Base-by-base conservation (phyloP, 129 eudicot species). In the Kitagawia praeruptora region DNA sequence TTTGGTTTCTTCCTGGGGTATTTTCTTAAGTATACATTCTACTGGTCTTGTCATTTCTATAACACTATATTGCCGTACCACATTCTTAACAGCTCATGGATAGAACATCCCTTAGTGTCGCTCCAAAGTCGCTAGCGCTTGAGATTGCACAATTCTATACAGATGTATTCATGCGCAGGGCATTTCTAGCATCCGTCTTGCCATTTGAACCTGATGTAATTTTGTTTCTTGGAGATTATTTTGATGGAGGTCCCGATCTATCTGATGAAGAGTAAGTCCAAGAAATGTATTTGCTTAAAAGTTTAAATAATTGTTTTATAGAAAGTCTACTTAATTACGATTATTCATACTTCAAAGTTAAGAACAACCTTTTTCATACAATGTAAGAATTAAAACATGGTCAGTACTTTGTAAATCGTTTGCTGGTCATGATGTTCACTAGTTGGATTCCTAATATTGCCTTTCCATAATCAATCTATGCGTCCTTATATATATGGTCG, bases 221-320 rank as follows among this genome's bases (percentile, higher is more conserved):
- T 77, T 84, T 96, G 87, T 96, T 96, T 87, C 79, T 96, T 82
- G 99, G 99, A 79, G 99, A 96, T 86, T 89, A 90, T 83, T 92
- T 96, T 75, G 98, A 96, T 76, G 99, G 99, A 13, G 98, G 99
- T 0, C 86, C 79, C n/a, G 46, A 76, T 72, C 86, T 96, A 69
- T 89, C 98, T 19, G 89, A 92, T 80, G 93, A 92, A 82, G 98
- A 96, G 99, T 90, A 92, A 92, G 97, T 44, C 82, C 15, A 49
- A 70, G 53, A 80, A 76, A 28, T 44, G 31, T 56, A 6, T 76
- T 19, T 84, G 8, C 21, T 11, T 79, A 27, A 49, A 69, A 79
- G 25, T 70, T 63, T 8, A 21, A 39, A n/a, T 77, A 39, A 53
- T 61, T 61, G 51, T 19, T 19, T 13, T 61, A 2, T 70, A 7